phyloP scores from a whole-genome alignment of 1,284 basidiomycete genomes.

The Cystobasidium sp. region DNA sequence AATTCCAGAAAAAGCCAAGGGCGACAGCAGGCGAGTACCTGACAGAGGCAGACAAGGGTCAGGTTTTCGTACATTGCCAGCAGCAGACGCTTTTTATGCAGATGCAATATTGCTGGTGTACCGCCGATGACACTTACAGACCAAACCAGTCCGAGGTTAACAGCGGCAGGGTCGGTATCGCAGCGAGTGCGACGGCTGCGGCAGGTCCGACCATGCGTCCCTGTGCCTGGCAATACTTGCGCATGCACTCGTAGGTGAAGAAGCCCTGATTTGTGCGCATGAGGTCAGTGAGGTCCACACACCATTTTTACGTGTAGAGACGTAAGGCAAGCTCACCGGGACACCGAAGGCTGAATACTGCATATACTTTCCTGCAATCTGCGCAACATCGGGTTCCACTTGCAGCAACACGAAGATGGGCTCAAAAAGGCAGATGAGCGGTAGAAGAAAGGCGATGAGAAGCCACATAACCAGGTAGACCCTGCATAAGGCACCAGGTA shows the following conservation, averaged over 20 bases:
- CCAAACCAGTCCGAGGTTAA: conserved; percentile 10
- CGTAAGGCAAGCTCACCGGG: conserved; percentile 8
- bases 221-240: conserved; percentile 37
- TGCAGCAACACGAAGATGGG: conserved; percentile 32
- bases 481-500: neutral
- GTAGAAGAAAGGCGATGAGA: conserved; percentile 1
- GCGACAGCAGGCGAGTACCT: conserved; percentile 30
- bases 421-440: conserved; percentile 30
- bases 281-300: neutral
- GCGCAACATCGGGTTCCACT: conserved; percentile 30
- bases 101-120: too few relatives aligned
- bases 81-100: too few relatives aligned
- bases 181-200: conserved; percentile 13
- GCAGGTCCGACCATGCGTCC: conserved; percentile 28
- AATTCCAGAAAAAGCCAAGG: conserved; percentile 25
- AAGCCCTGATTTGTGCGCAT: conserved; percentile 13
- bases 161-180: conserved; percentile 2
- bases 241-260: conserved; percentile 20
- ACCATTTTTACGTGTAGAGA: neutral
- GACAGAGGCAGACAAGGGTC: neutral
- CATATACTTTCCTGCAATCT: conserved; percentile 28
- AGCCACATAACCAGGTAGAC: conserved; percentile 27
- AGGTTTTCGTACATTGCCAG: neutral
- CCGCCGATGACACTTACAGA: neutral
- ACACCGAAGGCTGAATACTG: conserved; percentile 12